phyloP scores from a whole-genome alignment of 1,284 basidiomycete genomes.

The Ganoderma boninense region DNA sequence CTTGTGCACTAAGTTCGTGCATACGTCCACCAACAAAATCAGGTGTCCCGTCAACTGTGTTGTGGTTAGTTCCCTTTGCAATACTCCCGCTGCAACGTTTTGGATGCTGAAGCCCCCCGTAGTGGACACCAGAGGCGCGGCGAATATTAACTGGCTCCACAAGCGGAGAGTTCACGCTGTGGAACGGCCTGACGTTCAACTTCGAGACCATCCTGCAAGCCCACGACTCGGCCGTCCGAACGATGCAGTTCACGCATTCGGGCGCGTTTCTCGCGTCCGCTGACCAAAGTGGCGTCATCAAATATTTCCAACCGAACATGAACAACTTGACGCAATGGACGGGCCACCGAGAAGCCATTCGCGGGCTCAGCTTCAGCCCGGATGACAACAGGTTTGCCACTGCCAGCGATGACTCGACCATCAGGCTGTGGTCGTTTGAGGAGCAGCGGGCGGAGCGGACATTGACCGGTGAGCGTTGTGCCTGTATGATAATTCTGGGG shows the following conservation, averaged over 20 bases:
- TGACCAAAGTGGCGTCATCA: conserved; percentile 94
- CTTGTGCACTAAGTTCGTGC: conserved; percentile 94
- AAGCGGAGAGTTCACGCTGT: conserved; percentile 97
- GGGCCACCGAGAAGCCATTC: conserved; percentile 90
- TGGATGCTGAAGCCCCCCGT: conserved; percentile 7
- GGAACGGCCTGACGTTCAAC: conserved; percentile 99
- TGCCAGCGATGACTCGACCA: conserved; percentile 93
- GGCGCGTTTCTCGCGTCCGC: conserved; percentile 92
- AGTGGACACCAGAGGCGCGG: conserved; percentile 98
- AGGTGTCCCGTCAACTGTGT: conserved; percentile 97
- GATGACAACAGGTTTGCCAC: conserved; percentile 94
- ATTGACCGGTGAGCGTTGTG: conserved; percentile 68
- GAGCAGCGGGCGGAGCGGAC: conserved; percentile 89
- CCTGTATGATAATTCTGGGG: too few species aligned
- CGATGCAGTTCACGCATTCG: conserved; percentile 90
- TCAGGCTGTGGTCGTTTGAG: conserved; percentile 96
- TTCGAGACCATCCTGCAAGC: conserved; percentile 99
- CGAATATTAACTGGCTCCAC: conserved; percentile 95
- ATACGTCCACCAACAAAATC: conserved; percentile 99
- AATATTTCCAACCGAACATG: conserved; percentile 99
- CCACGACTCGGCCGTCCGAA: conserved; percentile 93
- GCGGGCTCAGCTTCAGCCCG: conserved; percentile 91
- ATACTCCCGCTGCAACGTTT: background rate
- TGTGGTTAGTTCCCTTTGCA: conserved; percentile 61
- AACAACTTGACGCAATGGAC: conserved; percentile 96